phyloP scores from a whole-genome alignment of 2,329 filamentous ascomycete species.

The Aspergillus pseudoterreus region DNA sequence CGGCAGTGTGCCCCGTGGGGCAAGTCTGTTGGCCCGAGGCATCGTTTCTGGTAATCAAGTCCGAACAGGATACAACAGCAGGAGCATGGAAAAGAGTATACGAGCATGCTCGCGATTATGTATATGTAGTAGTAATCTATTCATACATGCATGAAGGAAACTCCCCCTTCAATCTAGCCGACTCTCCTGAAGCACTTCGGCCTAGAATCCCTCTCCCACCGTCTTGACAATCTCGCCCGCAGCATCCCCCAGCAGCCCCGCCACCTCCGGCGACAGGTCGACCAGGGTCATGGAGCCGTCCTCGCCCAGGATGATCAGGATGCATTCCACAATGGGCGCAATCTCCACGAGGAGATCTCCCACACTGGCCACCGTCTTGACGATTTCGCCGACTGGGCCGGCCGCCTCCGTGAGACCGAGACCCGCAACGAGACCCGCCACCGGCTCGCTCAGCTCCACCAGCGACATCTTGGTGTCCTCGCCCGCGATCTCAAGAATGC shows the following conservation, averaged over 20 bases:
- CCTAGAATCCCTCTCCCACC: slow-evolving; percentile 12
- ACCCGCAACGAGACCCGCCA: slow-evolving; percentile 15
- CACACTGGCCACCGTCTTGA: slow-evolving; percentile 14
- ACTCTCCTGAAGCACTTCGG: no score
- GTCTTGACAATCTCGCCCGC: slow-evolving; percentile 24
- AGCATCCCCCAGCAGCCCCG: slow-evolving; percentile 18
- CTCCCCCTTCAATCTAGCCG: neutral
- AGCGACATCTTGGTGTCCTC: slow-evolving; percentile 13
- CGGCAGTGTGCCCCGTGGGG: slow-evolving; percentile 10
- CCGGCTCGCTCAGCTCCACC: slow-evolving; percentile 17
- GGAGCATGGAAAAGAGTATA: neutral
- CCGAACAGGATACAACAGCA: neutral
- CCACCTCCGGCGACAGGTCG: slow-evolving; percentile 18
- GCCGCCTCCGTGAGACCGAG: slow-evolving; percentile 12
- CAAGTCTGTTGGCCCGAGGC: slow-evolving; percentile 3
- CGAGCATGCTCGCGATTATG: neutral
- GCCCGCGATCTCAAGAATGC: slow-evolving; percentile 8
- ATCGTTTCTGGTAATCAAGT: neutral
- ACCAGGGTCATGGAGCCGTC: slow-evolving; percentile 20
- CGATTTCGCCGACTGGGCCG: slow-evolving; percentile 15
- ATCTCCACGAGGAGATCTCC: slow-evolving; percentile 17
- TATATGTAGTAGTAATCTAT: slow-evolving; percentile 2
- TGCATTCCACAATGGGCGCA: slow-evolving; percentile 16
- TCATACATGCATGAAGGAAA: neutral
- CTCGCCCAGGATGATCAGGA: slow-evolving; percentile 23